A percentile compares a stretch with the other conserved stretches of the same genome.
phyloP scores from a whole-genome alignment of 192 early-diverging fungal genomes.

The Powellomyces hirtus region DNA sequence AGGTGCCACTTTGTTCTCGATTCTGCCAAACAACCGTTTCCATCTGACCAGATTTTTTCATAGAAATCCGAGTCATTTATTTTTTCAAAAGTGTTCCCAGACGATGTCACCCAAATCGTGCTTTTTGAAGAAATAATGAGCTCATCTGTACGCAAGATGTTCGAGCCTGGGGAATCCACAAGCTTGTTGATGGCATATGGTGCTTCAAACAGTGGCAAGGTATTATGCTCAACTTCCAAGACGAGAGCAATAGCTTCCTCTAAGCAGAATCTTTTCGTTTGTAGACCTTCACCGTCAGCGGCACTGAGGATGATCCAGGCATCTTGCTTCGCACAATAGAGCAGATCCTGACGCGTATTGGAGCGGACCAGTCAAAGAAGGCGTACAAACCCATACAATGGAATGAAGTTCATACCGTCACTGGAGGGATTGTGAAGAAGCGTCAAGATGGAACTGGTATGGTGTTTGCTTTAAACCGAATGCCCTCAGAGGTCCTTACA shows the following conservation, averaged over 20 bases:
- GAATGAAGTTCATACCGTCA: slow-evolving; percentile 15
- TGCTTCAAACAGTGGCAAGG: slow-evolving; percentile 30
- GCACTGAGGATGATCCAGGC: slow-evolving; percentile 15
- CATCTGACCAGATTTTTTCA: no score
- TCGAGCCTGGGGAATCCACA: slow-evolving; percentile 1
- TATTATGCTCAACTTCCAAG: background rate
- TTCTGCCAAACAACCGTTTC: no score
- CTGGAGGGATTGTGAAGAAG: background rate
- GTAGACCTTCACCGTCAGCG: slow-evolving; percentile 25
- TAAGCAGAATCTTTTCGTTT: background rate
- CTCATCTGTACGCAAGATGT: slow-evolving; percentile 10
- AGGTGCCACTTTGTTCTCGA: no score
- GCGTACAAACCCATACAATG: slow-evolving; percentile 3
- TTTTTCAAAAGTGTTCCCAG: slow-evolving; percentile 13
- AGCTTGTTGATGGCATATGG: slow-evolving; percentile 25
- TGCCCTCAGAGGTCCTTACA: background rate
- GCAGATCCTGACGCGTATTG: background rate
- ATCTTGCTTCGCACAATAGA: slow-evolving; percentile 16
- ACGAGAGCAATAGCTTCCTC: background rate
- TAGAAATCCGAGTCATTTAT: slow-evolving; percentile 1
- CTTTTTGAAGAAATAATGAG: slow-evolving; percentile 5
- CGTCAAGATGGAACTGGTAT: no score
- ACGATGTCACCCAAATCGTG: slow-evolving; percentile 10
- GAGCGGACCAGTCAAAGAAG: background rate
- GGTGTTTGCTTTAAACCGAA: no score